Percentiles rank a stretch among this genome's conserved stretches.
phyloP scores from a whole-genome alignment of 1,284 basidiomycete species.

The Moesziomyces parantarcticus region DNA sequence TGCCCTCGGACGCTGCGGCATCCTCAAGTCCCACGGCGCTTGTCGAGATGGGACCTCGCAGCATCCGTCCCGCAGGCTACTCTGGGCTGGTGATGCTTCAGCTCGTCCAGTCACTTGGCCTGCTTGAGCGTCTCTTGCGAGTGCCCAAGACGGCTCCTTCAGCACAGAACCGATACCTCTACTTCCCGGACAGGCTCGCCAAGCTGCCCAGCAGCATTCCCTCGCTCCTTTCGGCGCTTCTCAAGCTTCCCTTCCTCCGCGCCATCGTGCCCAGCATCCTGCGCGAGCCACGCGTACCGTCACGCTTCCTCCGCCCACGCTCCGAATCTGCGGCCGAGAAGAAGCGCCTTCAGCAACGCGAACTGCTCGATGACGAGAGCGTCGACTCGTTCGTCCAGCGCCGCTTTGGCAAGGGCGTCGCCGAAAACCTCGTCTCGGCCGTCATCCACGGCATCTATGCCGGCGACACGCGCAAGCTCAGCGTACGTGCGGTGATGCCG shows the following conservation, averaged over 20 bases:
- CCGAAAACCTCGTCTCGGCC: constrained; percentile 81
- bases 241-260: constrained; percentile 58
- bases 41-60: constrained; percentile 62
- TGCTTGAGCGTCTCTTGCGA: constrained; percentile 74
- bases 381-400: constrained; percentile 82
- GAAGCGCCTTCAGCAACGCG: constrained; percentile 30
- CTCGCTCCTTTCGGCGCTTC: constrained; percentile 64
- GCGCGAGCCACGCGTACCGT: constrained; percentile 73
- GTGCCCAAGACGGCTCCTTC: constrained; percentile 77
- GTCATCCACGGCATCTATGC: constrained; percentile 94
- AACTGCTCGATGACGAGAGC: constrained; percentile 76
- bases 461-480: constrained; percentile 80
- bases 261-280: constrained; percentile 63
- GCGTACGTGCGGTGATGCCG: constrained; percentile 81
- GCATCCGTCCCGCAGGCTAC: constrained; percentile 59
- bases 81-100: constrained; percentile 73
- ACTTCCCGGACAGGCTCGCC: constrained; percentile 73
- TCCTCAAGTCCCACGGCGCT: constrained; percentile 29
- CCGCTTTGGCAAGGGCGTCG: constrained; percentile 79
- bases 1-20: not conserved
- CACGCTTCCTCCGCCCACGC: constrained; percentile 68
- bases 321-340: constrained; percentile 63
- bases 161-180: constrained; percentile 79
- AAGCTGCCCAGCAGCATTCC: constrained; percentile 71
- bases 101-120: constrained; percentile 78